Base-by-base conservation (phyloP, 768 basidiomycete genomes). In the Leccinellum luteum region DNA sequence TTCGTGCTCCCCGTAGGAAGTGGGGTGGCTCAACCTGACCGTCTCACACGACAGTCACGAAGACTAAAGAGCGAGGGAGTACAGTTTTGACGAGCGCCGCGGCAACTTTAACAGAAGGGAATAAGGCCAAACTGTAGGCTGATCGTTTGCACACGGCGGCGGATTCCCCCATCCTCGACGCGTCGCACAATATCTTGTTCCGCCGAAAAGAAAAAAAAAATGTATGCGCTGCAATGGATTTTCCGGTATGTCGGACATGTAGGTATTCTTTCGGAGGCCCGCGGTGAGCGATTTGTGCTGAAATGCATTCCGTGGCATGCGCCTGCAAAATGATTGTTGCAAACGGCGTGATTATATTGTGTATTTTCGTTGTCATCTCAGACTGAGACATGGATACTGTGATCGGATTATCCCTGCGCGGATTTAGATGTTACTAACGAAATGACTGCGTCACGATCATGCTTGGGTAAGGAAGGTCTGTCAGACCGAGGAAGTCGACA, bases 41-140 rank as follows among this genome's bases (percentile, higher is more conserved):
- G 30, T 54, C 34, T 54, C 34, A 27, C 27, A 5, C 38, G 23
- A 31, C 49, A 98, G 95, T 76, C 52, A 84, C 87, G 25, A 97
- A 93, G 74, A 90, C 92, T 34, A 97, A 96, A 74, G 95, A 97
- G 69, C 79, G 93, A 30, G 79, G 84, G 49, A 74, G 85, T 1
- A 74, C 80, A 0, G 93, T 90, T 17, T 73, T 98, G 49, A 79
- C 89, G 5, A 85, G 86, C 1, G 93, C 94, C 0, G 94, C 90
- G 8, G 96, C 82, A 0, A 98, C 94, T 0, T 75, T 93, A 6
- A 71, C 65, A 13, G 76, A 79, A 27, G 66, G 66, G 54, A 72
- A 73, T 25, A 90, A 87, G 74, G 79, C 87, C 1, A 90, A 82
- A 69, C 69, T 90, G 47, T 91, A 77, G 48, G 32, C 44, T 41